Percentiles rank a stretch among this genome's conserved stretches.
Evolutionary conservation across 495 filamentous ascomycete genomes (phyloP).

Genomic region (Apodospora peruviana): DNA sequence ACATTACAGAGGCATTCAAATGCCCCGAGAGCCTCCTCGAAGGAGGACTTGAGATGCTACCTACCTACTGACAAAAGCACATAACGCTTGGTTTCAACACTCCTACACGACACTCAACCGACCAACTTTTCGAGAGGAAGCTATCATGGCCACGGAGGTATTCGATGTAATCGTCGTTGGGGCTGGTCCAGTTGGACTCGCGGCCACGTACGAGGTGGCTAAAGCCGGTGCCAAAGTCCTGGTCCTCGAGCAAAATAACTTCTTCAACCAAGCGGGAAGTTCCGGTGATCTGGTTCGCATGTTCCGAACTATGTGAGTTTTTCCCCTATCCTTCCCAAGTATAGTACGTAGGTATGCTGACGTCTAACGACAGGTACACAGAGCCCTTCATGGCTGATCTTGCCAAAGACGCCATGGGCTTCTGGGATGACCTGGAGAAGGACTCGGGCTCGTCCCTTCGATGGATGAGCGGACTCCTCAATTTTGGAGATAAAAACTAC

Average conservation of each 20-base stretch:
- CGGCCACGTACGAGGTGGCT: conserved; percentile 39
- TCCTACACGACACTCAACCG: too few relatives aligned
- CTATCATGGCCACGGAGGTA: background rate
- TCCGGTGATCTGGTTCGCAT: conserved; percentile 14
- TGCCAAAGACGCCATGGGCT: conserved; percentile 6
- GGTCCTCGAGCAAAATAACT: conserved; percentile 35
- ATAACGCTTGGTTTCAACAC: too few relatives aligned
- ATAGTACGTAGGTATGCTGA: background rate
- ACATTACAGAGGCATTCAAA: too few relatives aligned
- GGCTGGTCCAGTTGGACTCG: conserved; percentile 45
- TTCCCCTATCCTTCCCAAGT: background rate
- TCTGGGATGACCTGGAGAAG: conserved; percentile 15
- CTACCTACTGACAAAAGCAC: too few relatives aligned
- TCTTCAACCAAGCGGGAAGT: conserved; percentile 13
- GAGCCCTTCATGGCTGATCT: conserved; percentile 17
- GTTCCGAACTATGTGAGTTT: conserved; percentile 14
- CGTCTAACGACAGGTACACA: conserved; percentile 1
- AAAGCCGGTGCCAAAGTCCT: conserved; percentile 41
- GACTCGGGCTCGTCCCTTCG: conserved; percentile 13
- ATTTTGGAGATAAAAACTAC: conserved; percentile 13
- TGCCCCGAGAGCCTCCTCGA: too few relatives aligned
- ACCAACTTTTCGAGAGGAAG: too few relatives aligned
- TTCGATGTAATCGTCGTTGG: conserved; percentile 51
- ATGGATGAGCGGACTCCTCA: conserved; percentile 16
- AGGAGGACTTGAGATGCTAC: too few relatives aligned